phyloP scores from a whole-genome alignment of 306 rosid species.

The Glycine latifolia region DNA sequence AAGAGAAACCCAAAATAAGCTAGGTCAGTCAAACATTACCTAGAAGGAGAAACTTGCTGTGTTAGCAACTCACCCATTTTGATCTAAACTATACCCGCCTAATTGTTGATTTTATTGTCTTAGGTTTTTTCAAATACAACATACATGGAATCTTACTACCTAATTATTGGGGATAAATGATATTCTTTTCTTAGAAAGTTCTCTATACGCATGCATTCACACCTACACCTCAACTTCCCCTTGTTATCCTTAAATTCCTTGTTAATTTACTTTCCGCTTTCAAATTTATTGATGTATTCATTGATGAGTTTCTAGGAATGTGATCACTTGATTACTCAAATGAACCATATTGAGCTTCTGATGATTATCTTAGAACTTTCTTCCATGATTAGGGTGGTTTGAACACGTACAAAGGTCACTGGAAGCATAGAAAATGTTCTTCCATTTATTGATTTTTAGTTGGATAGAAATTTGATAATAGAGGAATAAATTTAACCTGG shows the following conservation, averaged over 20 bases:
- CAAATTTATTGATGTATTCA: neutral
- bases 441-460: neutral
- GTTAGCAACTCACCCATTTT: conserved; percentile 27
- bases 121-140: neutral
- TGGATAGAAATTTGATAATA: conserved; percentile 13
- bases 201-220: neutral
- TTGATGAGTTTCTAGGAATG: conserved; percentile 16
- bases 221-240: neutral
- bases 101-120: neutral
- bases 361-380: conserved; percentile 15
- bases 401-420: neutral
- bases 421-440: neutral
- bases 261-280: conserved; percentile 5
- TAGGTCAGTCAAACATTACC: neutral
- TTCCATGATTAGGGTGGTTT: neutral
- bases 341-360: conserved; percentile 14
- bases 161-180: neutral
- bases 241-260: conserved; percentile 4
- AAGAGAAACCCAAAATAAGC: neutral
- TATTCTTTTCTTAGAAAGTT: neutral
- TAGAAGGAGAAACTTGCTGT: too few relatives aligned
- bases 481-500: neutral
- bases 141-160: neutral
- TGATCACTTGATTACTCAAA: neutral
- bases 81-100: neutral